These are phyloP conservation scores for Physaria fendleri DNA, from an alignment of 345 rosid species.

Conservation along the genomic window DNA sequence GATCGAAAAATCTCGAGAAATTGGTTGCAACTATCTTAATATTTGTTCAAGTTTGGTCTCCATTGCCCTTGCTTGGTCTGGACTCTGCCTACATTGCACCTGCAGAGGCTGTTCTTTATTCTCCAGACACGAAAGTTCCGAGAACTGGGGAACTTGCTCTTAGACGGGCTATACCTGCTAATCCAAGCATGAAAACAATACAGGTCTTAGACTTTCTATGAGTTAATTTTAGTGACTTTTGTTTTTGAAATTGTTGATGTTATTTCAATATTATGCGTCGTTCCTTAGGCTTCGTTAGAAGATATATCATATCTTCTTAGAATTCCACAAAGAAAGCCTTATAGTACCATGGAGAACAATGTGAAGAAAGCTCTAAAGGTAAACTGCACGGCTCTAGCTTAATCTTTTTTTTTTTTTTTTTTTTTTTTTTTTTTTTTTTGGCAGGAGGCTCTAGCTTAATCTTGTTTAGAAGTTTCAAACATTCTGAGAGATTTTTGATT, in stretches of 20 bases:
- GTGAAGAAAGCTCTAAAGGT: slow-evolving; percentile 92
- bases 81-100: slow-evolving; percentile 42
- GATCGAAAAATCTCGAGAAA: slow-evolving; percentile 36
- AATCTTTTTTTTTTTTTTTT: neutral
- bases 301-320: slow-evolving; percentile 84
- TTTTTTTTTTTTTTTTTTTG: neutral
- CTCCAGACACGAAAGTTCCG: slow-evolving; percentile 86
- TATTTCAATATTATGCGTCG: neutral
- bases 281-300: slow-evolving; percentile 67
- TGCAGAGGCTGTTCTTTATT: slow-evolving; percentile 74
- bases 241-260: slow-evolving; percentile 6
- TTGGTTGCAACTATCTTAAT: slow-evolving; percentile 43
- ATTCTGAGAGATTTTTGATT: neutral
- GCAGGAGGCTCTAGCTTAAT: neutral
- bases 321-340: slow-evolving; percentile 96
- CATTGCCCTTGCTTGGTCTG: slow-evolving; percentile 49
- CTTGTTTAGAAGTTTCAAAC: neutral
- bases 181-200: slow-evolving; percentile 74
- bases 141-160: slow-evolving; percentile 94
- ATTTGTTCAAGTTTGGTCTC: slow-evolving; percentile 57
- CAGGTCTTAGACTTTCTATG: slow-evolving; percentile 37
- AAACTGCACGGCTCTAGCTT: neutral
- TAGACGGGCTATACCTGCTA: slow-evolving; percentile 88
- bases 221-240: neutral
- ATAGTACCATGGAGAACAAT: slow-evolving; percentile 91